Percentiles rank a stretch among this genome's conserved stretches.
These are phyloP conservation scores for Ogataea hybrid DNA, from an alignment of 1,139 yeast genomes.

Conservation along the genomic window DNA sequence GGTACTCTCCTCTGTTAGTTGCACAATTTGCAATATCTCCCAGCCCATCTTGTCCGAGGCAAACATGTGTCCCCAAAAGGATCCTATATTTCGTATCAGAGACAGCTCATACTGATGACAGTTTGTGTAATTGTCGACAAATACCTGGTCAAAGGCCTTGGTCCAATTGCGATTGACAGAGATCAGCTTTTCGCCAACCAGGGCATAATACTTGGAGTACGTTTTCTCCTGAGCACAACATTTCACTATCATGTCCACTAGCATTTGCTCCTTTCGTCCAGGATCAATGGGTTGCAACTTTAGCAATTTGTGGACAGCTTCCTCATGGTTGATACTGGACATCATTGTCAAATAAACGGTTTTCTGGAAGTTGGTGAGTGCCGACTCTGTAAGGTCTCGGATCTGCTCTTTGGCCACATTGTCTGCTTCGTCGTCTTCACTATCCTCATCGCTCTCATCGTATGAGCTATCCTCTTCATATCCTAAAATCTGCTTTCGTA, in stretches of 20 bases:
- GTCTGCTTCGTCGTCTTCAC: constrained; percentile 30
- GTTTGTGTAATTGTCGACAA: constrained; percentile 53
- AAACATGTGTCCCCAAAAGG: constrained; percentile 82
- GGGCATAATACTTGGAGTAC: constrained; percentile 82
- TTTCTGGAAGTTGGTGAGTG: constrained; percentile 62
- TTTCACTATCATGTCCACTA: constrained; percentile 75
- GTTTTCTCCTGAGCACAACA: constrained; percentile 88
- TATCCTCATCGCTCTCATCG: constrained; percentile 19
- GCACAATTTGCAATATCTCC: constrained; percentile 50
- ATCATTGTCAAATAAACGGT: constrained; percentile 77
- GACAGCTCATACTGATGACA: constrained; percentile 71
- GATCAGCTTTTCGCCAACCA: constrained; percentile 69
- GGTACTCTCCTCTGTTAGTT: constrained; percentile 69
- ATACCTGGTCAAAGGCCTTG: constrained; percentile 47
- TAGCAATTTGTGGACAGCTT: constrained; percentile 83
- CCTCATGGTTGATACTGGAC: constrained; percentile 94
- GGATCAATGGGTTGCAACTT: constrained; percentile 43
- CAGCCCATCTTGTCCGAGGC: constrained; percentile 71
- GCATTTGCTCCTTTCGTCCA: constrained; percentile 37
- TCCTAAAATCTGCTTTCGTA: constrained; percentile 47
- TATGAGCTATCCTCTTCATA: constrained; percentile 35
- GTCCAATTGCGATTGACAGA: constrained; percentile 54
- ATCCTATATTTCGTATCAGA: constrained; percentile 76
- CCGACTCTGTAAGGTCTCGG: constrained; percentile 70
- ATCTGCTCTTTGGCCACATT: constrained; percentile 32